These are phyloP conservation scores for Rhynchosporium secalis DNA, from an alignment of 2,329 filamentous ascomycete genomes.

Conservation along the genomic window DNA sequence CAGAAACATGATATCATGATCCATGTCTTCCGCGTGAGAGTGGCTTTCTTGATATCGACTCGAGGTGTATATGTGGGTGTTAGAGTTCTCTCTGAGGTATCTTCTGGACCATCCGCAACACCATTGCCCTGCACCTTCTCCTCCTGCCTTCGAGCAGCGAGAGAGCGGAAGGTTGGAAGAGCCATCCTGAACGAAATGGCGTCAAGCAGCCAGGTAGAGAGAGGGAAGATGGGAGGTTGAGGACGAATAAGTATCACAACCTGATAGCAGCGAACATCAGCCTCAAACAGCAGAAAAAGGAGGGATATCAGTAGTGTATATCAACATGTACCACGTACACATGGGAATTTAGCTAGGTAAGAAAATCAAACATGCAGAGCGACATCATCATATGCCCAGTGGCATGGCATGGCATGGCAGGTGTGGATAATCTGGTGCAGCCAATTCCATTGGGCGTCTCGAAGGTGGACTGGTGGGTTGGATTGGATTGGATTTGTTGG, in stretches of 20 bases:
- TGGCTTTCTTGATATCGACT: constrained; percentile 48
- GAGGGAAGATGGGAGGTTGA: not conserved
- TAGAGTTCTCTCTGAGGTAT: constrained; percentile 31
- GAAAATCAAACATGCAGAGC: constrained; percentile 6
- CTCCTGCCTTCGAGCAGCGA: constrained; percentile 27
- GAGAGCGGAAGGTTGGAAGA: constrained; percentile 39
- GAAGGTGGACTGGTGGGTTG: not conserved
- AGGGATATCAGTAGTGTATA: constrained; percentile 20
- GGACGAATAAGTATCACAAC: not conserved
- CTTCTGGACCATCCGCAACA: constrained; percentile 16
- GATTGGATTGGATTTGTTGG: not conserved
- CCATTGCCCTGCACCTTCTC: constrained; percentile 23
- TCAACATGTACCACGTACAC: constrained; percentile 7
- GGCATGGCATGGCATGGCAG: not conserved
- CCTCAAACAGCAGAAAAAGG: not conserved
- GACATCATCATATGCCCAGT: constrained; percentile 24
- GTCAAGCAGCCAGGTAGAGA: not conserved
- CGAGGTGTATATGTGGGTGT: constrained; percentile 28
- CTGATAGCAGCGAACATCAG: not conserved
- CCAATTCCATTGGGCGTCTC: constrained; percentile 23
- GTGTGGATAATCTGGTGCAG: not conserved
- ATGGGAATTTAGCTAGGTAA: not conserved
- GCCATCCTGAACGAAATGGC: constrained; percentile 26
- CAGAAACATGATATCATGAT: constrained; percentile 65
- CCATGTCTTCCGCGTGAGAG: constrained; percentile 52